Evolutionary conservation across 129 eudicot genomes (phyloP).

Genomic region (Rutidosis leptorrhynchoides): DNA sequence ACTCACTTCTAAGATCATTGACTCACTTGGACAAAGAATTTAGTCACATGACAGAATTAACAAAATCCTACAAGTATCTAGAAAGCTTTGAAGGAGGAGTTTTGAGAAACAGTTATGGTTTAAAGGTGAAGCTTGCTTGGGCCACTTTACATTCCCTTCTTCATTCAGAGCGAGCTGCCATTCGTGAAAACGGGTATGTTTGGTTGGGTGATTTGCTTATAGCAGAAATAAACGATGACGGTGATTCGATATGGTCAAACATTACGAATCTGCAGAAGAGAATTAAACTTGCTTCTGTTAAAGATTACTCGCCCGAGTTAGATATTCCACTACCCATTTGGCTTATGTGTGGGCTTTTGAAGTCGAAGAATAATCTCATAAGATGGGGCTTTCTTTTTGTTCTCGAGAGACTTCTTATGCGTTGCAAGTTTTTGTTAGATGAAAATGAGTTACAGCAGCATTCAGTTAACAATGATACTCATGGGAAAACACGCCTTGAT

Average conservation of each 20-base stretch:
- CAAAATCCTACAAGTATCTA: slow-evolving; percentile 63
- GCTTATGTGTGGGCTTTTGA: slow-evolving; percentile 96
- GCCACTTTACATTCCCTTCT: slow-evolving; percentile 96
- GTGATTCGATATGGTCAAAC: slow-evolving; percentile 61
- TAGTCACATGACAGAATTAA: slow-evolving; percentile 57
- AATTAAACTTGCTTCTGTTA: slow-evolving; percentile 60
- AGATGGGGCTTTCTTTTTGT: slow-evolving; percentile 93
- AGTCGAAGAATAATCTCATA: slow-evolving; percentile 67
- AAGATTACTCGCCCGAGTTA: slow-evolving; percentile 61
- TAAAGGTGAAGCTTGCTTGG: slow-evolving; percentile 79
- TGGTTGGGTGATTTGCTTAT: slow-evolving; percentile 96
- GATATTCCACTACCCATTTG: slow-evolving; percentile 80
- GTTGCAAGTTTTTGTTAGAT: slow-evolving; percentile 85
- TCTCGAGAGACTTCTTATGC: slow-evolving; percentile 83
- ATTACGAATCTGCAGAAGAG: slow-evolving; percentile 63
- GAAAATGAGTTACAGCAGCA: slow-evolving; percentile 67
- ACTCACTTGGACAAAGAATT: slow-evolving; percentile 81
- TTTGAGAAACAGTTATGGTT: slow-evolving; percentile 43
- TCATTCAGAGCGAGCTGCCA: slow-evolving; percentile 70
- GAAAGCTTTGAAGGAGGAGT: slow-evolving; percentile 60
- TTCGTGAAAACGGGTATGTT: slow-evolving; percentile 84
- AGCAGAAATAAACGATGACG: slow-evolving; percentile 71
- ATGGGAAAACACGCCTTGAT: slow-evolving; percentile 67
- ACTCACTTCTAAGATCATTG: slow-evolving; percentile 62
- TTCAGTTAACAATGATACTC: slow-evolving; percentile 47